Evolutionary conservation across 1,139 yeast species (phyloP), one percentile per base, ranked within the genome.

Genomic region (Saccharomyces hybrid): DNA sequence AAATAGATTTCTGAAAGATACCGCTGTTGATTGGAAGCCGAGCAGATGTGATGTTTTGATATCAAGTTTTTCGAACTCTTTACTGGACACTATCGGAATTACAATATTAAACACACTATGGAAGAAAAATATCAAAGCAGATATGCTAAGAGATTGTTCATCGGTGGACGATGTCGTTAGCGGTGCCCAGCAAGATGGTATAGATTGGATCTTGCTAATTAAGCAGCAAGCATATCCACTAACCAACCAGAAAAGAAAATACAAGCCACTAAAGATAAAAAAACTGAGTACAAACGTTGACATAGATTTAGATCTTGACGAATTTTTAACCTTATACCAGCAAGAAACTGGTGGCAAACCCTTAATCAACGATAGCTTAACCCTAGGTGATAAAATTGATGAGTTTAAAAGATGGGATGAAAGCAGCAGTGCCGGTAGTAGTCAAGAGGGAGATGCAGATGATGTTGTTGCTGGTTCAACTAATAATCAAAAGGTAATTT

Each of bases 1-100:
- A 50, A 71, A 70, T 47, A 73, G 70, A 52, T 65, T 66, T 55
- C 20, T 72, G 53, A 74, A 71, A 55, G 74, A 74, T 4, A 58
- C 66, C 0, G 65, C 68, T 1, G 59, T 70, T 25, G 74, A 71
- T 27, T 77, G 81, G 81, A 73, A 66, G 54, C 75, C 80, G 1
- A 72, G 73, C 56, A 75, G 96, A 59, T 90, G 97, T 69, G 93
- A 89, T 63, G 96, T 90, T 0, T 70, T 91, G 42, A 81, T 93
- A 3, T 79, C 93, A 0, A 80, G 91, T 59, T 78, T 86, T 55
- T 79, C 82, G 8, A 67, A 65, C 42, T 73, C 79, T 0, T 68
- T 76, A 28, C 68, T 84, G 55, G 77, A 77, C 38, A 81, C 83
- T 1, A 73, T 80, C 52, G 93, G 93, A 1, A 78, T 83, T 41